Percentiles rank a stretch among this genome's conserved stretches.
Evolutionary conservation across 805 yeast genomes (phyloP).

Genomic region (Starmerella tilneyi): DNA sequence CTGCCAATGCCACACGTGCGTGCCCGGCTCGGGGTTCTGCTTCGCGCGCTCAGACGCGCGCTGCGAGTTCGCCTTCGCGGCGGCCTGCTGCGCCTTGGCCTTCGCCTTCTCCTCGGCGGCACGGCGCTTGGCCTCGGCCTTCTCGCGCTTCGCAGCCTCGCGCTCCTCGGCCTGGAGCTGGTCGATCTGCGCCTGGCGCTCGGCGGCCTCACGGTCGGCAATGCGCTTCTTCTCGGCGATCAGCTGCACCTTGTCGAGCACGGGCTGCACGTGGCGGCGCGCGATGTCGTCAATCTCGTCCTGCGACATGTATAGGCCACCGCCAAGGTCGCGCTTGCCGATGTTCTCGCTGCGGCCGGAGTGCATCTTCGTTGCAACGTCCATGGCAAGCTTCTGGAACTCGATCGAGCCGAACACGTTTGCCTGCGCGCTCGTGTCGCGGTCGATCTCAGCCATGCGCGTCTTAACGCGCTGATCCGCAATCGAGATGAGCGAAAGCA

Average conservation of each 20-base stretch:
- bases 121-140: conserved; percentile 32
- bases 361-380: conserved; percentile 60
- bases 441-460: conserved; percentile 35
- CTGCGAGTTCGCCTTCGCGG: conserved; percentile 21
- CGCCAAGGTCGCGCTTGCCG: conserved; percentile 70
- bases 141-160: conserved; percentile 18
- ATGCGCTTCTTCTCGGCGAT: conserved; percentile 63
- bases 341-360: conserved; percentile 44
- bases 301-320: conserved; percentile 68
- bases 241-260: conserved; percentile 52
- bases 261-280: conserved; percentile 67
- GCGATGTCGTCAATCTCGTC: conserved; percentile 76
- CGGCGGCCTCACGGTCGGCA: conserved; percentile 39
- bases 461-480: conserved; percentile 28
- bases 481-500: conserved; percentile 24
- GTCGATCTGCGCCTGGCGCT: conserved; percentile 36
- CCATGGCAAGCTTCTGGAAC: conserved; percentile 61
- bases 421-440: conserved; percentile 34
- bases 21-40: conserved; percentile 20
- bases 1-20: conserved; percentile 23
- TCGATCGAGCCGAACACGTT: conserved; percentile 39
- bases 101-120: conserved; percentile 21
- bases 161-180: conserved; percentile 18
- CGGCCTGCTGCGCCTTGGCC: conserved; percentile 14
- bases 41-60: conserved; percentile 19